Conservation (phyloP, 768 basidiomycete genomes). For the Kwoniella europaea region DNA sequence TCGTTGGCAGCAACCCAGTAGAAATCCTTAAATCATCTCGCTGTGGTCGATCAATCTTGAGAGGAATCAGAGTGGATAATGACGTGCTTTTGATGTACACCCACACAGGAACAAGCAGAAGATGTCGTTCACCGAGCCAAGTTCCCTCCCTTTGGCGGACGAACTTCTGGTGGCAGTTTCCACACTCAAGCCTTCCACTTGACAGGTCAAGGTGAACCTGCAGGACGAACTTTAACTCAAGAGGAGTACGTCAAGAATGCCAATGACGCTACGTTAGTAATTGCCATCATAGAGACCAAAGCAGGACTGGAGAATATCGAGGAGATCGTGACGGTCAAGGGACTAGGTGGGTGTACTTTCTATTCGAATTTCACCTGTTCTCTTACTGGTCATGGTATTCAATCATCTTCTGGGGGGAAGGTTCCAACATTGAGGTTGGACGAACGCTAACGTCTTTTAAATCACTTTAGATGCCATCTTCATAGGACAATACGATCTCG, state of each 20-base stretch:
- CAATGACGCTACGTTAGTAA: slow-evolving; percentile 25
- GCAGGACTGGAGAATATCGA: slow-evolving; percentile 21
- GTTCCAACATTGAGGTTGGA: not conserved
- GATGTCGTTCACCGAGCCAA: slow-evolving; percentile 14
- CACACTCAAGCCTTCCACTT: slow-evolving; percentile 21
- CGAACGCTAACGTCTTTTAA: not conserved
- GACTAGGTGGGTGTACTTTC: slow-evolving; percentile 13
- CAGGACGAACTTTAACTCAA: slow-evolving; percentile 16
- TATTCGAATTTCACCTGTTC: no score
- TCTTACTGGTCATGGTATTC: no score
- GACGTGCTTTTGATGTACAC: not conserved
- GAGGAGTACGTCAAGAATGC: slow-evolving; percentile 15
- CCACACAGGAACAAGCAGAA: slow-evolving; percentile 15
- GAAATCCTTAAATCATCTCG: no score
- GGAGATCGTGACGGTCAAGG: slow-evolving; percentile 15
- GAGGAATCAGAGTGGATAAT: not conserved
- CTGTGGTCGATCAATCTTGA: not conserved
- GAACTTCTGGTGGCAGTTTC: slow-evolving; percentile 16
- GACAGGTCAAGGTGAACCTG: not conserved
- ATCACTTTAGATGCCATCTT: slow-evolving; percentile 16
- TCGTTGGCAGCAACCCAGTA: no score
- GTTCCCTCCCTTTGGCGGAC: slow-evolving; percentile 15
- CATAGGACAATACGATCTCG: slow-evolving; percentile 25
- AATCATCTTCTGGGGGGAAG: no score
- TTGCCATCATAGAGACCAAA: slow-evolving; percentile 14